phyloP scores from a whole-genome alignment of 2,329 filamentous ascomycete genomes.

The Karstenula rhodostoma region DNA sequence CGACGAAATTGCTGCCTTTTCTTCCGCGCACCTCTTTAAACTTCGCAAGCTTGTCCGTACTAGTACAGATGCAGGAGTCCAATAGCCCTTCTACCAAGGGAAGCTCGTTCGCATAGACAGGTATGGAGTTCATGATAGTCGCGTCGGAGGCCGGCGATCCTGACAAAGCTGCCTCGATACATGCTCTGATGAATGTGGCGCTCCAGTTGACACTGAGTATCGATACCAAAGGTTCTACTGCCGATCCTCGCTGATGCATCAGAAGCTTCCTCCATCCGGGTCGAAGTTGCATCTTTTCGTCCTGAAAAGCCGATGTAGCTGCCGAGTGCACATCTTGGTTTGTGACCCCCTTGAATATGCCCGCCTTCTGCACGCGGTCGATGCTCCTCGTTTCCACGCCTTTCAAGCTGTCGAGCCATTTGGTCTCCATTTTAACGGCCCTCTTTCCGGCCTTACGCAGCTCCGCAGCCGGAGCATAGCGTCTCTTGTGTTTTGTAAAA shows the following conservation, averaged over 20 bases:
- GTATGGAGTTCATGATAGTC: background rate
- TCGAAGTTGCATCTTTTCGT: constrained; percentile 5
- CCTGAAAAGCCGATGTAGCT: background rate
- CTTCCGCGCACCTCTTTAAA: constrained; percentile 23
- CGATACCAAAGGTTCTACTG: constrained; percentile 26
- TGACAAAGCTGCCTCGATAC: constrained; percentile 24
- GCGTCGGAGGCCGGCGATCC: background rate
- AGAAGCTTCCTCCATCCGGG: background rate
- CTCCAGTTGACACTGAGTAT: constrained; percentile 61
- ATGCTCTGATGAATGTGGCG: constrained; percentile 49
- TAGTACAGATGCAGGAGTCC: constrained; percentile 12
- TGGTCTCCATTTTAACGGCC: constrained; percentile 46
- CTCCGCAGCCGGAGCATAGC: constrained; percentile 33
- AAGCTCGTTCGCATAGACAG: constrained; percentile 36
- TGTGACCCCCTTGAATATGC: constrained; percentile 52
- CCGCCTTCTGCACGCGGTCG: constrained; percentile 48
- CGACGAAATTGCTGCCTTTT: background rate
- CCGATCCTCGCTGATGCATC: background rate
- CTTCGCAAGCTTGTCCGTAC: constrained; percentile 31
- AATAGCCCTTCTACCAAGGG: background rate
- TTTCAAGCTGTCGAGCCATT: constrained; percentile 48
- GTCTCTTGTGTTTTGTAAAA: constrained; percentile 38
- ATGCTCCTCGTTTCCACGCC: constrained; percentile 53
- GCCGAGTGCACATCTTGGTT: constrained; percentile 36
- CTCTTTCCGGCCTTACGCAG: constrained; percentile 28